These are phyloP conservation scores for Salvia sclarea DNA, from an alignment of 305 asterid genomes.

Conservation along the genomic window DNA sequence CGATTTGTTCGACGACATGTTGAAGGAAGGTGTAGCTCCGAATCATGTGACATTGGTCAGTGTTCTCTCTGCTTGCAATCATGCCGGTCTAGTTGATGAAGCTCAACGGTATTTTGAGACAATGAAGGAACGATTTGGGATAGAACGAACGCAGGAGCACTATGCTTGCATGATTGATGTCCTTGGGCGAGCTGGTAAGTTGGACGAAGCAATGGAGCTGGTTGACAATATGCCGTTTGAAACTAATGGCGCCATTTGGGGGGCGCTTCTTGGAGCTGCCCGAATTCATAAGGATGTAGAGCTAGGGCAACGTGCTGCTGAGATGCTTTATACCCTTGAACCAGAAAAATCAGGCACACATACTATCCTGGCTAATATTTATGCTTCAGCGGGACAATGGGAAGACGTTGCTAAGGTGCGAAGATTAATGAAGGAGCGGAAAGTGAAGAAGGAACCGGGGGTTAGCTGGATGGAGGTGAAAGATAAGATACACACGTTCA, in stretches of 20 bases:
- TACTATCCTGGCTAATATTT: conserved; percentile 75
- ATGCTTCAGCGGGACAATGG: conserved; percentile 83
- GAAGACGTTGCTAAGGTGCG: conserved; percentile 62
- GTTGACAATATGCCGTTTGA: conserved; percentile 71
- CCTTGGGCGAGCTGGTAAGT: conserved; percentile 78
- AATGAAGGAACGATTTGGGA: conserved; percentile 59
- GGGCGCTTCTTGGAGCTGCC: conserved; percentile 88
- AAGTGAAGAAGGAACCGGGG: conserved; percentile 89
- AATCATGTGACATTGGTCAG: conserved; percentile 79
- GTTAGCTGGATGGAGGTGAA: conserved; percentile 94
- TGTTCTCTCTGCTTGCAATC: conserved; percentile 85
- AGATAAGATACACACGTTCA: conserved; percentile 62
- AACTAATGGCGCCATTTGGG: conserved; percentile 79
- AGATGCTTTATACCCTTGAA: conserved; percentile 58
- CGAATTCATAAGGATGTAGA: conserved; percentile 69
- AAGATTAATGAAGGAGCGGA: conserved; percentile 61
- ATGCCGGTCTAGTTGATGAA: conserved; percentile 77
- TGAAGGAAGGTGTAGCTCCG: conserved; percentile 59
- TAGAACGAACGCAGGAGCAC: conserved; percentile 79
- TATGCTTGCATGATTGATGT: conserved; percentile 94
- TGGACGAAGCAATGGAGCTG: conserved; percentile 62
- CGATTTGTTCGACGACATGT: conserved; percentile 60
- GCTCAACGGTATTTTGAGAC: conserved; percentile 61
- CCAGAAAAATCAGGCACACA: conserved; percentile 88
- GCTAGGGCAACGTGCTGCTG: conserved; percentile 71